A percentile compares a stretch with the other conserved stretches of the same genome.
phyloP scores from a whole-genome alignment of 352 stramenopile species.

The Phytopythium mirpurense region DNA sequence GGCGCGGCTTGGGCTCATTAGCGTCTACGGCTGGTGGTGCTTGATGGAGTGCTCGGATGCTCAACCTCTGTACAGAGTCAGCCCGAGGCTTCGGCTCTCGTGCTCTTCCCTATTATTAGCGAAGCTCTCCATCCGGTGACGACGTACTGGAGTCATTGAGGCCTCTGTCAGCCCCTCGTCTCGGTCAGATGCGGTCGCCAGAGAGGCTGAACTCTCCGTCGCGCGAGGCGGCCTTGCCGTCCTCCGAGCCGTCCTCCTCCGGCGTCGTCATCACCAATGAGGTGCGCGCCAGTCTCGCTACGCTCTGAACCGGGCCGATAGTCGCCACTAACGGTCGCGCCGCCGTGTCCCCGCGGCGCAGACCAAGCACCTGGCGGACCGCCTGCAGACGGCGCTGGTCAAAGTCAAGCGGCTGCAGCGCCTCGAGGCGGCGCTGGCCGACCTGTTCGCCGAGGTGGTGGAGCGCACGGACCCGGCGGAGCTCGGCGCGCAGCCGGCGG shows the following conservation, averaged over 20 bases:
- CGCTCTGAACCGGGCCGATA: neutral
- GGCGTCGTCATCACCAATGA: neutral
- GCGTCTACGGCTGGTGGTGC: too few relatives aligned
- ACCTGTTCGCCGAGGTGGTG: constrained; percentile 74
- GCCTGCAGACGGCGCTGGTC: constrained; percentile 55
- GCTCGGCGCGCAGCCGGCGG: neutral
- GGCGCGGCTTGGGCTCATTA: too few relatives aligned
- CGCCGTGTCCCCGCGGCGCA: constrained; percentile 10
- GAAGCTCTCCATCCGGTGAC: neutral
- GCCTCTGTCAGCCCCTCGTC: too few relatives aligned
- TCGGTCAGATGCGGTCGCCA: neutral
- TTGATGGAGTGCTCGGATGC: too few relatives aligned
- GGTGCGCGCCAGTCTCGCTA: neutral
- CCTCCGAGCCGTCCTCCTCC: neutral
- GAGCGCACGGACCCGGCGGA: constrained; percentile 20
- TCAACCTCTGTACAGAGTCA: too few relatives aligned
- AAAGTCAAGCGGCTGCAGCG: constrained; percentile 59
- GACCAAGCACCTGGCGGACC: constrained; percentile 56
- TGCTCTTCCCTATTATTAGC: neutral
- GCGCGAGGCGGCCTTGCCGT: neutral
- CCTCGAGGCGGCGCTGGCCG: constrained; percentile 57
- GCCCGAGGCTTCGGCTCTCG: too few relatives aligned
- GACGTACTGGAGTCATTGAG: too few relatives aligned
- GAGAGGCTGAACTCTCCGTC: neutral
- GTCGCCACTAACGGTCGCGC: too few relatives aligned